A percentile compares a stretch with the other conserved stretches of the same genome.
phyloP scores from a whole-genome alignment of 208 protist genomes.

The Phytomonas francai region DNA sequence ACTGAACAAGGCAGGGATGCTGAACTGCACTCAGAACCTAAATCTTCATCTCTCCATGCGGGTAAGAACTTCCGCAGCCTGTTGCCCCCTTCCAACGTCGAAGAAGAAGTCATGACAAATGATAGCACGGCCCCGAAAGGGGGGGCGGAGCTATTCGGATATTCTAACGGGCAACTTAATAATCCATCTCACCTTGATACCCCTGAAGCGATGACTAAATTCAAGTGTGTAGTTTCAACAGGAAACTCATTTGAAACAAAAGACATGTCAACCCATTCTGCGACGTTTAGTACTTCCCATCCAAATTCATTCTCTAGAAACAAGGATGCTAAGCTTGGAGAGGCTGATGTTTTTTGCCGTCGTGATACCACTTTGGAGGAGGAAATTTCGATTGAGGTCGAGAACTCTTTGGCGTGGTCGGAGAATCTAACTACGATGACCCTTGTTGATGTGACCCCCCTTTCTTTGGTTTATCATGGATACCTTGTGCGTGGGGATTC shows the following conservation, averaged over 20 bases:
- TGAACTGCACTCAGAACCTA: neutral
- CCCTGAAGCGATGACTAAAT: neutral
- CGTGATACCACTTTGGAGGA: neutral
- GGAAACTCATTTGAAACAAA: neutral
- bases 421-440: neutral
- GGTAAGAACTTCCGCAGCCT: neutral
- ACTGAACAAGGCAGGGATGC: neutral
- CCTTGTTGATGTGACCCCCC: neutral
- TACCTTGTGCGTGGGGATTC: neutral
- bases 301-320: neutral
- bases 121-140: neutral
- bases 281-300: neutral
- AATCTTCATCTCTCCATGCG: neutral
- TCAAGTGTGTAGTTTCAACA: neutral
- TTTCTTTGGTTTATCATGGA: neutral
- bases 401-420: neutral
- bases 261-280: neutral
- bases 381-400: neutral
- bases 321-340: neutral
- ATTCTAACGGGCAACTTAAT: neutral
- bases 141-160: neutral
- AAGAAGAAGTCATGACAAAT: neutral
- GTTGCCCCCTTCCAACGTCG: neutral
- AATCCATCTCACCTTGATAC: neutral
- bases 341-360: neutral